phyloP scores from a whole-genome alignment of 371 early-diverging fungal species.

The Haplosporangium sp. region DNA sequence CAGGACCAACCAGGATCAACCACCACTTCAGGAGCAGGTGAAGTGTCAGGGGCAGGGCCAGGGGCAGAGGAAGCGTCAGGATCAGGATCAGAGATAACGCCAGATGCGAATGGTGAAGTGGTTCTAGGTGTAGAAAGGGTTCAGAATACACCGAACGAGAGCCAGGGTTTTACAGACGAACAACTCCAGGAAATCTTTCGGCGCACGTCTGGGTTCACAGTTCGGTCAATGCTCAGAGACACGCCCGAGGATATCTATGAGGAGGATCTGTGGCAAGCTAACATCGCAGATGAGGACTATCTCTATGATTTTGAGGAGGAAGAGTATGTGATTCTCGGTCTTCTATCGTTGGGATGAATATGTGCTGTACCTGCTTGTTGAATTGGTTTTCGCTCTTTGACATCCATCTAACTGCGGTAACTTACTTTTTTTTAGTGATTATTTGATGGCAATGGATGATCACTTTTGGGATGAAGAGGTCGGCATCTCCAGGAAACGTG shows the following conservation, averaged over 20 bases:
- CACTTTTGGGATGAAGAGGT: slow-evolving; percentile 84
- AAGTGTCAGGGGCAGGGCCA: slow-evolving; percentile 5
- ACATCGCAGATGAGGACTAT: slow-evolving; percentile 70
- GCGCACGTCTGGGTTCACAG: slow-evolving; percentile 89
- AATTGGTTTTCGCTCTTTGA: not conserved
- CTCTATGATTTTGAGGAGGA: slow-evolving; percentile 83
- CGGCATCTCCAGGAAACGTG: slow-evolving; percentile 40
- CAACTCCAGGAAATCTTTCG: slow-evolving; percentile 91
- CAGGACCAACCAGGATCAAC: not conserved
- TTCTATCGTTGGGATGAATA: not conserved
- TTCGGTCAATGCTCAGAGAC: slow-evolving; percentile 73
- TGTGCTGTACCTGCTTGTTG: not conserved
- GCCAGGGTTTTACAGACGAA: slow-evolving; percentile 72
- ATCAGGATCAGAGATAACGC: not conserved
- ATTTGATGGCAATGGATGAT: slow-evolving; percentile 82
- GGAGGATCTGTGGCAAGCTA: slow-evolving; percentile 80
- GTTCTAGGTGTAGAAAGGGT: slow-evolving; percentile 26
- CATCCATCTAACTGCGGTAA: not conserved
- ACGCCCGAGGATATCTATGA: slow-evolving; percentile 78
- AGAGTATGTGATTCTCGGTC: slow-evolving; percentile 65
- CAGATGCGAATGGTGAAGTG: slow-evolving; percentile 17
- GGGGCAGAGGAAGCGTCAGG: not conserved
- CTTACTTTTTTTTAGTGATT: slow-evolving; percentile 63
- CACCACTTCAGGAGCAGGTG: not conserved
- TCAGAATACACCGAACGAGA: slow-evolving; percentile 9